Percentiles rank a stretch among this genome's conserved stretches.
These are phyloP conservation scores for Orychophragmus violaceus DNA, from an alignment of 345 rosid species.

Conservation along the genomic window DNA sequence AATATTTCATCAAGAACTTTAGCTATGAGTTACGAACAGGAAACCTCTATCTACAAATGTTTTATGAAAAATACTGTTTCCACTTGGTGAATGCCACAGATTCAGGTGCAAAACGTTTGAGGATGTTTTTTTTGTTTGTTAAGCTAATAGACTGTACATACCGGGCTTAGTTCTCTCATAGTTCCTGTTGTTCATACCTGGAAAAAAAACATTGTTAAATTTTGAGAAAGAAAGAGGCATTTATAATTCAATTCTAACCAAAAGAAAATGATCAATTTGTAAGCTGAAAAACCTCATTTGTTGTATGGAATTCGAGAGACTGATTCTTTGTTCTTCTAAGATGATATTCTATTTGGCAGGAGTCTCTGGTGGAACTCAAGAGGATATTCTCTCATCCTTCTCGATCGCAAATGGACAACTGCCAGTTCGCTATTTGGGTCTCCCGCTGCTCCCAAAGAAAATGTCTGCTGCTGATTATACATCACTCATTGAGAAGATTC, in stretches of 20 bases:
- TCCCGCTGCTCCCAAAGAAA: no score
- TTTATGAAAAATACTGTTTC: neutral
- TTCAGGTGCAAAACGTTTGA: slow-evolving; percentile 32
- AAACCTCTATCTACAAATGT: neutral
- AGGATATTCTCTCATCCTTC: no score
- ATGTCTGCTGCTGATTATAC: no score
- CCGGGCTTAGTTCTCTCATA: slow-evolving; percentile 89
- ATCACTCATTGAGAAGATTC: no score
- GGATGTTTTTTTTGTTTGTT: neutral
- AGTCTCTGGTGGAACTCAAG: no score
- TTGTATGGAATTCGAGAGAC: slow-evolving; percentile 79
- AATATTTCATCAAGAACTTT: neutral
- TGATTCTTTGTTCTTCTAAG: slow-evolving; percentile 64
- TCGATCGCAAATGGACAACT: no score
- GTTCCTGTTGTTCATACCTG: slow-evolving; percentile 95
- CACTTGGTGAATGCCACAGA: neutral
- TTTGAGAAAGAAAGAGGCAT: neutral
- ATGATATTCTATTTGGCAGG: slow-evolving; percentile 52
- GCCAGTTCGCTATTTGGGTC: no score
- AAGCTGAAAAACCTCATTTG: slow-evolving; percentile 59
- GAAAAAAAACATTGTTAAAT: neutral
- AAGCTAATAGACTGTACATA: slow-evolving; percentile 21
- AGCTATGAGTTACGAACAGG: neutral
- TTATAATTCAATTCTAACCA: neutral
- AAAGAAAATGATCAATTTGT: neutral